A percentile compares a stretch with the other conserved stretches of the same genome.
Evolutionary conservation across 2,329 filamentous ascomycete genomes (phyloP).

Genomic region (Whalleya microplaca): DNA sequence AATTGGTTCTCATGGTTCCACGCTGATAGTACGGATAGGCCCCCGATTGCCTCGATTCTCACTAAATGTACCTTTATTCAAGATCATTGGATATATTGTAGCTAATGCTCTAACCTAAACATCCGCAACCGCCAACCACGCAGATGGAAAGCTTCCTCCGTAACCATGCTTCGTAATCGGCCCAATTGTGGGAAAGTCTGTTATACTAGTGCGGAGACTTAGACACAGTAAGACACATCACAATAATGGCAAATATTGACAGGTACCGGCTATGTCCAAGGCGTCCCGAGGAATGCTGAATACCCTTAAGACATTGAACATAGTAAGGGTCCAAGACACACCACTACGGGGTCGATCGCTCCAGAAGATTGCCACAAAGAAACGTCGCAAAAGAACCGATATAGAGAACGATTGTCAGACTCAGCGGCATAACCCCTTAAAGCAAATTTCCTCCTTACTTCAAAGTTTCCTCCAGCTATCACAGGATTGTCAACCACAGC

Average conservation of each 20-base stretch:
- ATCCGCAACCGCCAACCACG: no score
- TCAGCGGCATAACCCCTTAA: neutral
- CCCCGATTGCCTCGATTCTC: no score
- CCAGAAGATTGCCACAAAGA: neutral
- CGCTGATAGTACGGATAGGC: no score
- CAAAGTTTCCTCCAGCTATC: no score
- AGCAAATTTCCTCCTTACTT: neutral
- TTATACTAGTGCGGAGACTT: neutral
- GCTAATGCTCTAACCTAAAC: no score
- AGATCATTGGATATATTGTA: no score
- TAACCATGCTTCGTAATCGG: neutral
- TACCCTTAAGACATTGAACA: neutral
- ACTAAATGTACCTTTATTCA: no score
- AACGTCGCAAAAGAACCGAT: neutral
- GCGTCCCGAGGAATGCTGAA: neutral
- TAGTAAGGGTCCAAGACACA: neutral
- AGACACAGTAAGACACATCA: neutral
- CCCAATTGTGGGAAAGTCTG: neutral
- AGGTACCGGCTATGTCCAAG: neutral
- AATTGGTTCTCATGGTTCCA: no score
- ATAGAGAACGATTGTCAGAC: neutral
- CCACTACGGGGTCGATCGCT: neutral
- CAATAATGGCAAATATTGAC: neutral
- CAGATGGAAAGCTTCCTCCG: no score
- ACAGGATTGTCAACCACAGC: no score